Evolutionary conservation across 2,329 filamentous ascomycete species (phyloP), one percentile per base, ranked within the genome.

Genomic region (Verticillium nubilum): DNA sequence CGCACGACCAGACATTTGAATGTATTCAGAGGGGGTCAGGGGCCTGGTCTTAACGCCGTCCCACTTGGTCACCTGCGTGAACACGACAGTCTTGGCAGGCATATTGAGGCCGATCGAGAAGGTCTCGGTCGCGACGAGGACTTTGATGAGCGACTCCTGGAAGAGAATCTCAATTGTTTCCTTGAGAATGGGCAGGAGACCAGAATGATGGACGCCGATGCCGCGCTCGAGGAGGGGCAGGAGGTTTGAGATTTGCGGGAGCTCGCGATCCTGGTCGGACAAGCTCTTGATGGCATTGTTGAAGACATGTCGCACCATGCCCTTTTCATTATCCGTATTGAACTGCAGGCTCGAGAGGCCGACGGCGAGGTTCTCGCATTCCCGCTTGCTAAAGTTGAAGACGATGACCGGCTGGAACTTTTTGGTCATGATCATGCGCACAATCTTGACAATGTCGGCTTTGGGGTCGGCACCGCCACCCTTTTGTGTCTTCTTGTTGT

Each of bases 51-150:
- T 82, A 6, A 87, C 82, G 60, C 96, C 96, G 70, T 99, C 95
- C 71, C 93, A 99, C 71, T 99, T 99, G 58, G 90, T 90, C 10
- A 99, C 92, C 66, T 90, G 93, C 0, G 95, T 97, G 74, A 99
- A 99, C n/a, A 99, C 93, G 1, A 99, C 95, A 1, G 95, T 99
- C 80, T 97, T 97, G 27, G 95, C 95, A 65, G 95, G 95, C 95
- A 99, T 98, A 80, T 99, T 99, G 60, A 99, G 77, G 61, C 95
- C 95, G 65, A 99, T 99, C 4, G 95, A 98, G 76, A 99, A 99
- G 1, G 95, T 99, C 74, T 99, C 96, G 0, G 95, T 99, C 0
- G 95, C 95, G 63, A 99, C 98, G 1, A 99, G 82, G 10, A 98
- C 94, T 76, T 99, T 99, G 80, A 99, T 97, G 50, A 99, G 78